These are phyloP conservation scores for Mortierella sp. DNA, from an alignment of 371 early-diverging fungal species.

Conservation along the genomic window DNA sequence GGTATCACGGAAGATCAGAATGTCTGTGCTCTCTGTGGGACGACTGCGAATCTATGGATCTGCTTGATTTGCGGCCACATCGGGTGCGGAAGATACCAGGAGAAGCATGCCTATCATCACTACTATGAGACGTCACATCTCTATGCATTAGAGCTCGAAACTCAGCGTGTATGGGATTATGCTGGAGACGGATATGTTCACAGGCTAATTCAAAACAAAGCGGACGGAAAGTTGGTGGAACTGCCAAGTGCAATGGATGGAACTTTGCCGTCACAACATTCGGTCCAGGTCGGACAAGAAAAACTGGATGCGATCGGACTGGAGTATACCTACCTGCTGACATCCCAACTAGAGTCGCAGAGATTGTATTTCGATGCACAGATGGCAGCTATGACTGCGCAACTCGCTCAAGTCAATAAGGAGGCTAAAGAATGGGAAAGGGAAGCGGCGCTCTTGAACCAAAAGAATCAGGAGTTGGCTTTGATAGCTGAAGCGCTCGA, in stretches of 20 bases:
- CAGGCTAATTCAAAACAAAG: slow-evolving; percentile 87
- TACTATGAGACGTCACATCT: slow-evolving; percentile 83
- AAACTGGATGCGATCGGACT: slow-evolving; percentile 80
- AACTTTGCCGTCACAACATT: slow-evolving; percentile 20
- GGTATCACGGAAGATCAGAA: slow-evolving; percentile 58
- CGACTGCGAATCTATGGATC: slow-evolving; percentile 88
- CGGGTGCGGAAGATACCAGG: slow-evolving; percentile 86
- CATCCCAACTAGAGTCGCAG: slow-evolving; percentile 89
- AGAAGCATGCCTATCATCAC: slow-evolving; percentile 91
- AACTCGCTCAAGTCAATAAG: slow-evolving; percentile 58
- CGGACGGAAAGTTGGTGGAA: slow-evolving; percentile 94
- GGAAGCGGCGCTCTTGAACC: slow-evolving; percentile 37
- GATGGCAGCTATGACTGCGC: slow-evolving; percentile 63
- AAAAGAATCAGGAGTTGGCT: slow-evolving; percentile 39
- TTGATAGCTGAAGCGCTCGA: slow-evolving; percentile 44
- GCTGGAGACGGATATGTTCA: slow-evolving; percentile 96
- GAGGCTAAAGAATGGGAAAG: slow-evolving; percentile 47
- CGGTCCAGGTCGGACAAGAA: slow-evolving; percentile 59
- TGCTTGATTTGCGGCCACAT: slow-evolving; percentile 94
- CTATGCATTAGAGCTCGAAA: slow-evolving; percentile 92
- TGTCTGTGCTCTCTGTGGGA: slow-evolving; percentile 81
- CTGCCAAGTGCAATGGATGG: slow-evolving; percentile 71
- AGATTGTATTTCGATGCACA: slow-evolving; percentile 85
- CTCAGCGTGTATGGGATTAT: slow-evolving; percentile 98
- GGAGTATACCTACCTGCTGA: slow-evolving; percentile 84